Conservation (phyloP, 768 basidiomycete genomes). For the Ephemerocybe angulata region DNA sequence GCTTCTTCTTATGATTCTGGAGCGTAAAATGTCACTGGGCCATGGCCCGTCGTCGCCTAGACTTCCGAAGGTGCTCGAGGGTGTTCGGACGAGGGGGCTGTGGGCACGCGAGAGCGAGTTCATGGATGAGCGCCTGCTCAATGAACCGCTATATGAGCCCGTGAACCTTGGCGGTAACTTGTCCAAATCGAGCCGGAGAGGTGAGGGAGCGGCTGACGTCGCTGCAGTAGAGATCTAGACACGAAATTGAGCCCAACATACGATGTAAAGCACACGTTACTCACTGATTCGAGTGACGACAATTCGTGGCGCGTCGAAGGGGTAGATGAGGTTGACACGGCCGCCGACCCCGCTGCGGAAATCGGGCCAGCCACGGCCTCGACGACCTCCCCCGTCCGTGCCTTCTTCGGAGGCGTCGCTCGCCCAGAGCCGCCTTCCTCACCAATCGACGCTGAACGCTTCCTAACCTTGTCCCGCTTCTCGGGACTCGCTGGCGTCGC, state of each 20-base stretch:
- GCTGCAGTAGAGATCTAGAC: not conserved
- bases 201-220: not conserved
- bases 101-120: not conserved
- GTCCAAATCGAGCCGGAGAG: not conserved
- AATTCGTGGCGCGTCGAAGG: not conserved
- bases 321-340: not conserved
- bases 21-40: not conserved
- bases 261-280: not conserved
- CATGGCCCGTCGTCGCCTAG: not conserved
- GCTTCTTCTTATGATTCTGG: conserved; percentile 25
- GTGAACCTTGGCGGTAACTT: not conserved
- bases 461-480: conserved; percentile 4
- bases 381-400: not conserved
- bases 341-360: not conserved
- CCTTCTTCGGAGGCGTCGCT: not conserved
- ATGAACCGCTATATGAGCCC: not conserved
- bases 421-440: not conserved
- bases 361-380: not conserved
- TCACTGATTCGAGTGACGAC: not conserved
- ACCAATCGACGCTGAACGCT: conserved; percentile 4
- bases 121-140: conserved; percentile 1
- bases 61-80: not conserved
- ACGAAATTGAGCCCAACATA: not conserved
- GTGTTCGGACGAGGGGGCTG: not conserved
- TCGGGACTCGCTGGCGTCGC: not conserved